phyloP scores from a whole-genome alignment of 306 rosid genomes.

The Malus orientalis region DNA sequence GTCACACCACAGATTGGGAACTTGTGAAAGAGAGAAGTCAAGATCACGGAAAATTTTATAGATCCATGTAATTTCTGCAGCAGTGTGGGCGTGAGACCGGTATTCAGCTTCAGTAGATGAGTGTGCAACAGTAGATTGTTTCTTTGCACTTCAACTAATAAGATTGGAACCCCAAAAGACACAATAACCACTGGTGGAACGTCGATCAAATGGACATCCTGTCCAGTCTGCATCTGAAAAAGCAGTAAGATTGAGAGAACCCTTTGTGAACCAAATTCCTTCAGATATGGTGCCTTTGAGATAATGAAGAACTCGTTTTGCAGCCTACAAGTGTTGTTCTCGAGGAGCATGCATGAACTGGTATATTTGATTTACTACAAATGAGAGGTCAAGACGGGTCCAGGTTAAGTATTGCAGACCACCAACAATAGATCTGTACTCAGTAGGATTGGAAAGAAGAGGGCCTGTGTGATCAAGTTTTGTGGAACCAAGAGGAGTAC shows the following conservation, averaged over 20 bases:
- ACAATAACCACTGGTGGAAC: not conserved
- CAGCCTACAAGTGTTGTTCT: not conserved
- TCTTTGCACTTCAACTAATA: too few species aligned
- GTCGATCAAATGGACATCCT: not conserved
- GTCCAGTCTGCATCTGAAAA: not conserved
- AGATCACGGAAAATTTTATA: too few species aligned
- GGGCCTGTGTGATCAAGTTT: too few species aligned
- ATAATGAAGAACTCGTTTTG: not conserved
- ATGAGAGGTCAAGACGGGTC: not conserved
- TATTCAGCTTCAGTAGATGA: too few species aligned
- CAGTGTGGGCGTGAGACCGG: too few species aligned
- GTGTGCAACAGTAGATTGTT: too few species aligned
- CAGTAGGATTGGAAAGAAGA: not conserved
- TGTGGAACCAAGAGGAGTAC: not conserved
- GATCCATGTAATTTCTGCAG: too few species aligned
- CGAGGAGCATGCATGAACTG: not conserved
- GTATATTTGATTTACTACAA: not conserved
- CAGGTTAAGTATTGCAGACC: not conserved
- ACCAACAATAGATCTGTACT: not conserved
- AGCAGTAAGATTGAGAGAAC: not conserved
- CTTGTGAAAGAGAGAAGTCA: too few species aligned
- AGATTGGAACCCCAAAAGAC: not conserved
- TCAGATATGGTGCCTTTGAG: not conserved
- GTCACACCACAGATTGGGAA: too few species aligned
- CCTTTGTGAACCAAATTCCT: not conserved